Base-by-base conservation (phyloP, 345 rosid genomes). In the Citrus medica region DNA sequence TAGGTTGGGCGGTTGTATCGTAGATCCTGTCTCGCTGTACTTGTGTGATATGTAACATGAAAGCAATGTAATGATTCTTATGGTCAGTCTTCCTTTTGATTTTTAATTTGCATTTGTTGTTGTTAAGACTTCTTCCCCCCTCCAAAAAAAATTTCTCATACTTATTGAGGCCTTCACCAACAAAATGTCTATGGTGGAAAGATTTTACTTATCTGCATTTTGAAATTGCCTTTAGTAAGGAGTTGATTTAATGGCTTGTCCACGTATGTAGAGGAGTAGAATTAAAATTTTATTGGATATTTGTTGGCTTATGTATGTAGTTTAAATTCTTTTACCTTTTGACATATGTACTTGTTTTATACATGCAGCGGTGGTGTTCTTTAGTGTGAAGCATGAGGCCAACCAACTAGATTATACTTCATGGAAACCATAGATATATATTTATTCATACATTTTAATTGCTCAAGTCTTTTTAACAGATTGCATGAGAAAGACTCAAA, bases 401-500 rank as follows among this genome's bases (percentile, higher is more conserved):
- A 51, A 51, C 56, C 7, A 51, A 51, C 56, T 51, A 16, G 56
- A 17, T 21, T 51, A 51, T 51, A 4, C 7, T 51, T 51, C 6
- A 16, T 4, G 56, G 19, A 51, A 14, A 51, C 7, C 5, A 21
- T 14, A 27, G 38, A 17, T 64, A 33, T 22, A 17, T 6, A 17
- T 58, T 21, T 28, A 37, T 27, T 28, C 38, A 1, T 46, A 48
- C 56, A 19, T 33, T 58, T 42, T 64, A 63, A 13, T 61, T 30
- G 19, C 40, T 64, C 13, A n/a, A 32, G 24, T 32, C 21, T 55
- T 27, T n/a, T 38, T 79, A 22, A 60, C 78, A 96, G 97, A 96
- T 96, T 89, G 99, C 99, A 32, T 96, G 97, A 6, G 99, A 96
- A 80, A 97, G 99, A 3, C 86, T 96, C 72, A 96, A 94, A 71